Evolutionary conservation across 148 eudicot genomes (phyloP), one percentile per base, ranked within the genome.

Genomic region (Silene conica): DNA sequence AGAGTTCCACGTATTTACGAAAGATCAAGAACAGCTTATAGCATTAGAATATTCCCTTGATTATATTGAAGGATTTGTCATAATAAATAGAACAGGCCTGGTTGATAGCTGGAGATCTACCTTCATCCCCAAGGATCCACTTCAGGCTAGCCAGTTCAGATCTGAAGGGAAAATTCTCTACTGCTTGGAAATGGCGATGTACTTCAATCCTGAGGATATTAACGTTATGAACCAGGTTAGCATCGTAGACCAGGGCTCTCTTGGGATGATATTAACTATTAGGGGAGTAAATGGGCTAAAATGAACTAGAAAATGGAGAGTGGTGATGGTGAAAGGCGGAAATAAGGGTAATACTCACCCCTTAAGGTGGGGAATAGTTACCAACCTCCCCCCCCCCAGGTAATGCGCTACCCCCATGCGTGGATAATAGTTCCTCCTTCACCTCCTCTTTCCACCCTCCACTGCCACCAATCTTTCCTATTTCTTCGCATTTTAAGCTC

Each of bases 181-280:
- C 83, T 95, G 98, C 80, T 86, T 95, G 15, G 98, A 95, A 84
- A 72, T 95, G 74, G 98, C 96, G 19, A 95, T 87, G 77, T 95
- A 95, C 85, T 89, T 83, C 72, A 82, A 83, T 72, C 90, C 85
- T 59, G 85, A 86, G 45, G 86, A 90, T 13, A 69, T 70, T 6
- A 67, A 80, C 45, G 61, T 46, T 34, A 80, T 76, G 58, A 80
- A 88, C 71, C 83, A 88, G 97, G 98, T 92, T 76, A 83, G 82
- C 71, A 57, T 64, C 65, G 22, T 67, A 20, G 26, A 69, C 54
- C 62, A 31, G 34, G 34, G 34, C 2, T 31, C 34, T 31, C 34
- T 31, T 31, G 34, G 34, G 34, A 31, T 31, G 43, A 9, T 8
- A 38, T 8, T 38, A 38, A 7, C 9, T 38, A 6, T 38, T 6